A percentile compares a stretch with the other conserved stretches of the same genome.
These are phyloP conservation scores for Hordeum pubiflorum DNA, from an alignment of 202 grass and related monocot genomes.

Conservation along the genomic window DNA sequence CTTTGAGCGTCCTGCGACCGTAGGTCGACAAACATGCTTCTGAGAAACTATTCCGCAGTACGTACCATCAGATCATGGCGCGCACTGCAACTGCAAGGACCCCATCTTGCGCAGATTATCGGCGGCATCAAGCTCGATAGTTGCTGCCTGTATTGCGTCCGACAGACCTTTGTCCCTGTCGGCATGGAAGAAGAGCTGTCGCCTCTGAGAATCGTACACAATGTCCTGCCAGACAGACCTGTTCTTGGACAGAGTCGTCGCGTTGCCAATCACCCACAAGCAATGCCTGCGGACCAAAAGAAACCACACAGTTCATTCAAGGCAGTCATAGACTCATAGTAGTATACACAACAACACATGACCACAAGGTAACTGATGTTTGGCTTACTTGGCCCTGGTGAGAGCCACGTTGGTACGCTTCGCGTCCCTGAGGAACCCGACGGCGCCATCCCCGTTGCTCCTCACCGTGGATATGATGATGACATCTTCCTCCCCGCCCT, in stretches of 20 bases:
- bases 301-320: not conserved
- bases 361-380: not conserved
- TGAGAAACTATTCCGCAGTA: not conserved
- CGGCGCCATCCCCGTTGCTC: not conserved
- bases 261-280: conserved; percentile 32
- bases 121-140: not conserved
- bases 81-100: not conserved
- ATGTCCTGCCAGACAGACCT: conserved; percentile 23
- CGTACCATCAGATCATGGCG: not conserved
- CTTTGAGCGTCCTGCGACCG: not conserved
- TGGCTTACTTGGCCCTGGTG: conserved; percentile 34
- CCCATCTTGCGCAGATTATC: not conserved
- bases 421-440: not conserved
- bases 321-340: not conserved
- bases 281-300: conserved; percentile 18
- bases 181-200: conserved; percentile 15
- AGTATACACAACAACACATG: not conserved
- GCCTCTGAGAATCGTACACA: not conserved
- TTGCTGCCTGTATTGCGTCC: not conserved
- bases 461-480: not conserved
- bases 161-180: not conserved
- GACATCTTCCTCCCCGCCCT: not conserved
- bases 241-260: conserved; percentile 4
- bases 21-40: not conserved
- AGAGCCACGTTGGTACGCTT: conserved; percentile 13